Evolutionary conservation across 805 yeast genomes (phyloP).

Genomic region (Candida andamanensis): DNA sequence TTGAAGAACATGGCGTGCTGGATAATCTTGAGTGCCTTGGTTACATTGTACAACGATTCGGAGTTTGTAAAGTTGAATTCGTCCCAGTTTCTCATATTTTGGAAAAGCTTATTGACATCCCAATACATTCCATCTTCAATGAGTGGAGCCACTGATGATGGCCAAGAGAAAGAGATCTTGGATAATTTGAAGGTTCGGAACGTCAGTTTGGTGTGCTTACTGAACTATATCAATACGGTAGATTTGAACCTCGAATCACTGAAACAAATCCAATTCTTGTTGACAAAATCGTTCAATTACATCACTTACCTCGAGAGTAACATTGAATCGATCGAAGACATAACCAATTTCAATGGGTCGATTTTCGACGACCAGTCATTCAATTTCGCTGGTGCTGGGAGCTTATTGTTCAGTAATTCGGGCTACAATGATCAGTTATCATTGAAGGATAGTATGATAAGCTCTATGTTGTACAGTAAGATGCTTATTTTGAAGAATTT

Average conservation of each 20-base stretch:
- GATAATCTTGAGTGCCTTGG: conserved; percentile 36
- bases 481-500: conserved; percentile 34
- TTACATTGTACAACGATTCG: conserved; percentile 35
- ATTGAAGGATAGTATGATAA: conserved; percentile 23
- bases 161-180: conserved; percentile 23
- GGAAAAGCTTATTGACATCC: conserved; percentile 41
- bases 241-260: conserved; percentile 35
- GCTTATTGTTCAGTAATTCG: conserved; percentile 24
- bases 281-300: conserved; percentile 38
- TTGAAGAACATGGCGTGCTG: conserved; percentile 33
- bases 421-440: conserved; percentile 15
- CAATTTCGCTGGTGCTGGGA: conserved; percentile 24
- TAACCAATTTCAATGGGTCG: conserved; percentile 26
- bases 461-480: conserved; percentile 32
- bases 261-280: conserved; percentile 36
- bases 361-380: conserved; percentile 25
- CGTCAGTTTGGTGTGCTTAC: conserved; percentile 34
- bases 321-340: conserved; percentile 24
- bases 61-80: conserved; percentile 41
- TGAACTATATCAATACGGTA: conserved; percentile 34
- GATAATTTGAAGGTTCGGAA: conserved; percentile 34
- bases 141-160: conserved; percentile 12
- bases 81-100: conserved; percentile 39
- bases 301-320: conserved; percentile 36
- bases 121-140: conserved; percentile 27